Percentiles rank a stretch among this genome's conserved stretches.
phyloP scores from a whole-genome alignment of 352 stramenopile genomes.

The Phytophthora pseudosyringae region DNA sequence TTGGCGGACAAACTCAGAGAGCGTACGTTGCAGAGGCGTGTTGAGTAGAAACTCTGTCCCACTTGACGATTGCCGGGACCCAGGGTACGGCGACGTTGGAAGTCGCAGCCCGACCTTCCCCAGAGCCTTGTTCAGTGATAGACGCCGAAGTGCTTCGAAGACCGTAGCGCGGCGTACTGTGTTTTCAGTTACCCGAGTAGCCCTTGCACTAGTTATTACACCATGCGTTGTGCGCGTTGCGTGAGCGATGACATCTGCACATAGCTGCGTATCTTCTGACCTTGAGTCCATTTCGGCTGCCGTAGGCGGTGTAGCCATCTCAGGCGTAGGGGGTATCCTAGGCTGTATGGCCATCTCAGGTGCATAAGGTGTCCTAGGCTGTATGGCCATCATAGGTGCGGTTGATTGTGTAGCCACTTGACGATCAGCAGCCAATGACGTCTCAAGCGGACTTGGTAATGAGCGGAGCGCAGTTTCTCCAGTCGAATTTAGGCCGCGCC shows the following conservation, averaged over 20 bases:
- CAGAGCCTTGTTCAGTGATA: constrained; percentile 9
- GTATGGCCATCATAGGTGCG: too few species aligned
- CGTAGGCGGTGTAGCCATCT: constrained; percentile 1
- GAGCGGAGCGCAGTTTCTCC: background rate
- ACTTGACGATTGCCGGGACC: background rate
- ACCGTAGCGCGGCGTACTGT: background rate
- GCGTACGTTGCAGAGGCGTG: background rate
- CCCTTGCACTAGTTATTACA: constrained; percentile 11
- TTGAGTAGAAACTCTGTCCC: background rate
- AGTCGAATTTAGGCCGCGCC: background rate
- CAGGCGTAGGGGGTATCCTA: background rate
- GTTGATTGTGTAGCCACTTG: too few species aligned
- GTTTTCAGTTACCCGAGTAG: constrained; percentile 10
- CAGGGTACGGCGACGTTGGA: background rate
- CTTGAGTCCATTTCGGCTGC: constrained; percentile 4
- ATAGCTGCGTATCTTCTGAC: background rate
- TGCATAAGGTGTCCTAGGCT: too few species aligned
- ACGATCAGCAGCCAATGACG: too few species aligned
- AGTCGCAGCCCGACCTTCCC: constrained; percentile 4
- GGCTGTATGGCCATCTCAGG: too few species aligned
- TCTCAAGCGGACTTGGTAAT: constrained; percentile 1
- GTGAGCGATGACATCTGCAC: background rate
- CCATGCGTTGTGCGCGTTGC: background rate
- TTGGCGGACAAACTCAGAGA: background rate
- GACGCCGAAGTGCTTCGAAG: constrained; percentile 8